A percentile compares a stretch with the other conserved stretches of the same genome.
Conservation (phyloP, 179 eudicot species). For the Spinacia oleracea region DNA sequence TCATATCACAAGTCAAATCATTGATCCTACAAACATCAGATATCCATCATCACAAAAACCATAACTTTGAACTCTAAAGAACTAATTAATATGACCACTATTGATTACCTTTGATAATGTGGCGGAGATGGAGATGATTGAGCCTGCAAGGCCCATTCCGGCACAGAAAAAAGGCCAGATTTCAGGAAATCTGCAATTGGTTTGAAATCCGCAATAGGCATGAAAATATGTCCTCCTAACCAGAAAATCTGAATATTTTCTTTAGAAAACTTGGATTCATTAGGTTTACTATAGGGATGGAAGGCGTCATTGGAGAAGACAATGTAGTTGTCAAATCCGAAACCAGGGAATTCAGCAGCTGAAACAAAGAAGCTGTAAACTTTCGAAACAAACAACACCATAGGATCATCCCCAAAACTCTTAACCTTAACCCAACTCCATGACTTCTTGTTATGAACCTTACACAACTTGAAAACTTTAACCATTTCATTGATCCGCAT, state of each 20-base stretch:
- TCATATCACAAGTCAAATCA: neutral
- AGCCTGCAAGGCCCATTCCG: neutral
- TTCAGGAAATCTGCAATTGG: too few relatives aligned
- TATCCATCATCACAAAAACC: neutral
- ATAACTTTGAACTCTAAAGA: neutral
- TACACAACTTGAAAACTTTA: neutral
- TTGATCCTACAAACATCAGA: neutral
- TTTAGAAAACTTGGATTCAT: neutral
- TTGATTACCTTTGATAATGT: neutral
- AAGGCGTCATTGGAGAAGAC: neutral
- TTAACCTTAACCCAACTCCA: neutral
- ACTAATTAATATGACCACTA: neutral
- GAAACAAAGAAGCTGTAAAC: neutral
- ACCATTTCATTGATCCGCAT: neutral
- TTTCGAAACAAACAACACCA: neutral
- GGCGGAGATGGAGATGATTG: neutral
- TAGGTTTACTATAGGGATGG: neutral
- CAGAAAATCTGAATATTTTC: neutral
- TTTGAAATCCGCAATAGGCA: neutral
- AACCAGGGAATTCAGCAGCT: neutral
- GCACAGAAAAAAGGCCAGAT: neutral
- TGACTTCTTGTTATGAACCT: neutral
- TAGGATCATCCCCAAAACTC: conserved; percentile 3
- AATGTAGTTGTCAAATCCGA: neutral
- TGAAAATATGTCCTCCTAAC: neutral